phyloP scores from a whole-genome alignment of 1,284 basidiomycete genomes.

The Tylopilus sp. region DNA sequence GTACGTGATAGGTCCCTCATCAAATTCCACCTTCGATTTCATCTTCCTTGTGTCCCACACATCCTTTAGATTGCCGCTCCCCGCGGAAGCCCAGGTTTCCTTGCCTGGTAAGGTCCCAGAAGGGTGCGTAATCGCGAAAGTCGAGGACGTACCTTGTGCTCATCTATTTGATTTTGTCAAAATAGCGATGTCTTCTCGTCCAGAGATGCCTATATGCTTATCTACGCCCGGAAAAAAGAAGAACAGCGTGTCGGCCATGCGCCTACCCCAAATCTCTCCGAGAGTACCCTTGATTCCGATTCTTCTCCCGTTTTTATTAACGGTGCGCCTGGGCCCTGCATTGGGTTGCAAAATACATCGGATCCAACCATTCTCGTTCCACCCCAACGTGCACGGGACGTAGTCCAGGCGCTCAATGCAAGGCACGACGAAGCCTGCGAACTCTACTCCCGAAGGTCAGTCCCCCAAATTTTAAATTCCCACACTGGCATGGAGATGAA shows the following conservation, averaged over 20 bases:
- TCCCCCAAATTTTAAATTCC: slow-evolving; percentile 18
- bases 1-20: slow-evolving; percentile 32
- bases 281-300: slow-evolving; percentile 17
- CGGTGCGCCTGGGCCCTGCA: slow-evolving; percentile 14
- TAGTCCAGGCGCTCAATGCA: slow-evolving; percentile 55
- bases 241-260: slow-evolving; percentile 16
- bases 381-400: slow-evolving; percentile 49
- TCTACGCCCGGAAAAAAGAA: slow-evolving; percentile 60
- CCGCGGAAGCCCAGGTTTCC: slow-evolving; percentile 23
- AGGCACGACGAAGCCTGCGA: slow-evolving; percentile 51
- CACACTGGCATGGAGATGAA: slow-evolving; percentile 18
- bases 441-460: slow-evolving; percentile 49
- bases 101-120: slow-evolving; percentile 28
- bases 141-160: slow-evolving; percentile 10
- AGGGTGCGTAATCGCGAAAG: slow-evolving; percentile 19
- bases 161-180: slow-evolving; percentile 24
- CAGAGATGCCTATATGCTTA: slow-evolving; percentile 89
- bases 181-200: slow-evolving; percentile 49
- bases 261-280: slow-evolving; percentile 22
- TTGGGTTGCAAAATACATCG: slow-evolving; percentile 9
- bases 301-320: slow-evolving; percentile 18
- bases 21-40: slow-evolving; percentile 19
- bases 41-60: slow-evolving; percentile 14
- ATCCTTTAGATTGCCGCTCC: slow-evolving; percentile 22
- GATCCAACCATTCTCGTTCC: slow-evolving; percentile 36